Conservation (phyloP, 2,329 filamentous ascomycete genomes). For the Aspergillus jensenii region DNA sequence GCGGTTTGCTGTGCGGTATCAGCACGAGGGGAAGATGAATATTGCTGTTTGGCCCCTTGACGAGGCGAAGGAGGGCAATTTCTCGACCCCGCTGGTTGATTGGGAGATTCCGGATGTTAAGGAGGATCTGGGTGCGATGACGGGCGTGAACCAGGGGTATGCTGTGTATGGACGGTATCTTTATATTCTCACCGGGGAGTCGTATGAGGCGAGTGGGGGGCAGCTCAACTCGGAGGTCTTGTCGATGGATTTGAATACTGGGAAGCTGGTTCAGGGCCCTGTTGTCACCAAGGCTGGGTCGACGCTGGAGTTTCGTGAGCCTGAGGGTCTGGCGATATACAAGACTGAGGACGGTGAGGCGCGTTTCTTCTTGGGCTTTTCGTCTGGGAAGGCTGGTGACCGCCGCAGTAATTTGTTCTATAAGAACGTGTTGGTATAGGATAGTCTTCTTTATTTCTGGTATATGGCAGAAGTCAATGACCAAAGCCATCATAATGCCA, state of each 20-base stretch:
- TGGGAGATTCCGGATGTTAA: constrained; percentile 13
- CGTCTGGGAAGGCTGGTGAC: too few relatives aligned
- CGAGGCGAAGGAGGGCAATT: constrained; percentile 15
- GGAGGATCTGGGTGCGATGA: constrained; percentile 7
- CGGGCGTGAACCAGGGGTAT: constrained; percentile 12
- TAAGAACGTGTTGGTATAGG: too few relatives aligned
- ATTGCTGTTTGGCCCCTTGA: too few relatives aligned
- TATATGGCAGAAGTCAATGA: too few relatives aligned
- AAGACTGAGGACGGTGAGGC: constrained; percentile 17
- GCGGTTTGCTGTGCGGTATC: too few relatives aligned
- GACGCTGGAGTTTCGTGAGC: constrained; percentile 20
- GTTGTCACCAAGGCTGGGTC: constrained; percentile 20
- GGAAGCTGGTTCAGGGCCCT: constrained; percentile 12
- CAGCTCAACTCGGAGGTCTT: neutral
- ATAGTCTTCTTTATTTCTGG: too few relatives aligned
- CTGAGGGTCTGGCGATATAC: constrained; percentile 25
- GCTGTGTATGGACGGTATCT: constrained; percentile 18
- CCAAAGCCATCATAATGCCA: too few relatives aligned
- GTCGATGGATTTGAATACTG: too few relatives aligned
- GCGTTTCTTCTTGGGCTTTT: too few relatives aligned
- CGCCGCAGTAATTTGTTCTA: too few relatives aligned
- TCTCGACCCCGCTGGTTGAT: constrained; percentile 15
- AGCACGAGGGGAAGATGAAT: too few relatives aligned
- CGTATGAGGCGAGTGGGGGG: constrained; percentile 14
- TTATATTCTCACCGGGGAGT: constrained; percentile 18